A percentile compares a stretch with the other conserved stretches of the same genome.
Conservation (phyloP, 495 filamentous ascomycete genomes). For the Aspergillus steynii region DNA sequence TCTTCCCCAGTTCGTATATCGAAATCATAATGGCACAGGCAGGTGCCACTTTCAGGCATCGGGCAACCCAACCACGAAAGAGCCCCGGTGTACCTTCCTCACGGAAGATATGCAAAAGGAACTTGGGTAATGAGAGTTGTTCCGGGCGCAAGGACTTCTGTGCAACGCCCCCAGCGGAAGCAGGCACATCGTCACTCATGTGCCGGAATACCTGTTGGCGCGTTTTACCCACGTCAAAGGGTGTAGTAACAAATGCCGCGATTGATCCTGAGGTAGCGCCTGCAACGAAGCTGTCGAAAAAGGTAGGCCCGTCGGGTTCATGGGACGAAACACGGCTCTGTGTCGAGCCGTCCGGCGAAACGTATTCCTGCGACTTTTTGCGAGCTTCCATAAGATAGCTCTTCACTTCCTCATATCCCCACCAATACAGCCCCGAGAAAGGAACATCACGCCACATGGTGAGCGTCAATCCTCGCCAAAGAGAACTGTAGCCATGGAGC, state of each 20-base stretch:
- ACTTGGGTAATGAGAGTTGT: constrained; percentile 69
- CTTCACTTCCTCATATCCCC: constrained; percentile 86
- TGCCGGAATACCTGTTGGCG: constrained; percentile 78
- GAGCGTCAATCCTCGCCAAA: constrained; percentile 91
- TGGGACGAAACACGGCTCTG: constrained; percentile 37
- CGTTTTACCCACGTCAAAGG: constrained; percentile 97
- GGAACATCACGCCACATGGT: constrained; percentile 97
- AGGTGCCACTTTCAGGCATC: constrained; percentile 92
- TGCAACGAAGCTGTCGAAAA: constrained; percentile 84
- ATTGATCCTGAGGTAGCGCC: constrained; percentile 80
- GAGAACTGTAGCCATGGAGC: constrained; percentile 69
- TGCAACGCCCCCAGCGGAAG: constrained; percentile 6
- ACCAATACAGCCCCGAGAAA: constrained; percentile 97
- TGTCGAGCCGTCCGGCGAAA: constrained; percentile 21
- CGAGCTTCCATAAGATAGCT: constrained; percentile 63
- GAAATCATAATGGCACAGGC: constrained; percentile 99
- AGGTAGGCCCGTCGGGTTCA: constrained; percentile 54
- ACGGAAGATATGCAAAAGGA: constrained; percentile 84
- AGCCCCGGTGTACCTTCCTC: constrained; percentile 79
- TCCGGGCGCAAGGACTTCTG: constrained; percentile 58
- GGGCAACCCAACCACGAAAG: constrained; percentile 86
- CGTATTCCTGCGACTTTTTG: constrained; percentile 42
- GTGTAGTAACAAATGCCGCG: constrained; percentile 87
- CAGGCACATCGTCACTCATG: constrained; percentile 42
- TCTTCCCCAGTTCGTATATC: constrained; percentile 94